Evolutionary conservation across 257 asterid genomes (phyloP), one percentile per base, ranked within the genome.

Genomic region (Mitragyna speciosa): DNA sequence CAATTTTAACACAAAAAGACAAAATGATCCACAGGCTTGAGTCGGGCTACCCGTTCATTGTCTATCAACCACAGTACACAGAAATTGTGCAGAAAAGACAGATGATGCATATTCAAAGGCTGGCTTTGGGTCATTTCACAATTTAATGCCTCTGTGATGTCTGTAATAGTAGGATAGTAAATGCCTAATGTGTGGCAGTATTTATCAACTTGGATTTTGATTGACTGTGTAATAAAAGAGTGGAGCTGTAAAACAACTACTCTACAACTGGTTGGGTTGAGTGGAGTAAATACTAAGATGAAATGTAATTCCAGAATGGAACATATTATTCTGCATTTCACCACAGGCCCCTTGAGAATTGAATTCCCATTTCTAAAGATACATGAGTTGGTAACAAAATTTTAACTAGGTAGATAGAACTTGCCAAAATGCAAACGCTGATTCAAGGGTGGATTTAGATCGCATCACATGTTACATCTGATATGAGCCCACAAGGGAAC

Each of bases 1-100:
- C n/a, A n/a, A n/a, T n/a, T n/a, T n/a, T n/a, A n/a, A n/a, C n/a
- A n/a, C n/a, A n/a, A n/a, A n/a, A n/a, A n/a, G n/a, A n/a, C n/a
- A n/a, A n/a, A n/a, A n/a, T n/a, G n/a, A n/a, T n/a, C n/a, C n/a
- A n/a, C n/a, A n/a, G n/a, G 7, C 22, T 58, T 58, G 65, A 30
- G 17, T 22, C 19, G 52, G 52, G 48, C 48, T 70, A 41, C 73
- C 41, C 52, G 41, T 22, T 43, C 47, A 41, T 41, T 48, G 31
- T 68, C 30, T 69, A 19, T 69, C 36, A 63, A 14, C 30, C 4
- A 4, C 10, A 43, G 22, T 28, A 33, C 26, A 22, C 26, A 19
- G 30, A 49, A 51, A 73, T 30, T 12, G 66, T 12, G 47, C 26
- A 31, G 74, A 77, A n/a, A 77, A 30, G 80, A 66, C 80, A 66